These are phyloP conservation scores for Gynandropsis gynandra DNA, from an alignment of 345 rosid species.

Conservation along the genomic window DNA sequence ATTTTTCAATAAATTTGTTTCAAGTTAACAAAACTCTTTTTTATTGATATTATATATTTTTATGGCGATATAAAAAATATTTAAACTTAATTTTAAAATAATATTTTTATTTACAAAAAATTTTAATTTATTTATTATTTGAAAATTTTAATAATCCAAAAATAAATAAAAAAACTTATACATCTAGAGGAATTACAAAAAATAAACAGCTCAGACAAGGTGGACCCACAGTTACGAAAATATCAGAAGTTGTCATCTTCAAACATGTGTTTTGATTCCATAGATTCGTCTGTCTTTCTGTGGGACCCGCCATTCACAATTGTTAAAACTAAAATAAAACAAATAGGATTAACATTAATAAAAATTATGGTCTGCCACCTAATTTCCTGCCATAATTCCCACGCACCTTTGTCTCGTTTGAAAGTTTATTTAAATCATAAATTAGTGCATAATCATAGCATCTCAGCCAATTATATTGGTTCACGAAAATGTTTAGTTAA, in stretches of 20 bases:
- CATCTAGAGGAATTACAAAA: neutral
- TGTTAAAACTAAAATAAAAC: neutral
- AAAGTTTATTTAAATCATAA: conserved; percentile 13
- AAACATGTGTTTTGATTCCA: conserved; percentile 35
- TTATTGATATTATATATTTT: neutral
- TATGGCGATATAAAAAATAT: too few species aligned
- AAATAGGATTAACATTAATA: neutral
- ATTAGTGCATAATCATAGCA: too few species aligned
- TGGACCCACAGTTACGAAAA: conserved; percentile 21
- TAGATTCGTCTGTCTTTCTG: conserved; percentile 29
- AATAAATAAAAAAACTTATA: neutral
- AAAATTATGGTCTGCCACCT: conserved; percentile 26
- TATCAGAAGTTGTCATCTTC: conserved; percentile 25
- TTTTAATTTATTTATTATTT: neutral
- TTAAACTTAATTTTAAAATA: too few species aligned
- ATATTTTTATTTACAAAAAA: neutral
- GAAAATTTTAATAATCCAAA: neutral
- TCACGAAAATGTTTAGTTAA: too few species aligned
- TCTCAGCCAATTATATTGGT: too few species aligned
- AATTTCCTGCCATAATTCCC: conserved; percentile 16
- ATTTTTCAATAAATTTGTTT: too few species aligned
- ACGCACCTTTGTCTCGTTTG: conserved; percentile 21
- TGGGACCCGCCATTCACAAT: conserved; percentile 28
- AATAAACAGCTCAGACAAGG: conserved; percentile 21
- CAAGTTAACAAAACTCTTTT: too few species aligned